These are phyloP conservation scores for Neurospora sp. DNA, from an alignment of 495 filamentous ascomycete genomes.

Conservation along the genomic window DNA sequence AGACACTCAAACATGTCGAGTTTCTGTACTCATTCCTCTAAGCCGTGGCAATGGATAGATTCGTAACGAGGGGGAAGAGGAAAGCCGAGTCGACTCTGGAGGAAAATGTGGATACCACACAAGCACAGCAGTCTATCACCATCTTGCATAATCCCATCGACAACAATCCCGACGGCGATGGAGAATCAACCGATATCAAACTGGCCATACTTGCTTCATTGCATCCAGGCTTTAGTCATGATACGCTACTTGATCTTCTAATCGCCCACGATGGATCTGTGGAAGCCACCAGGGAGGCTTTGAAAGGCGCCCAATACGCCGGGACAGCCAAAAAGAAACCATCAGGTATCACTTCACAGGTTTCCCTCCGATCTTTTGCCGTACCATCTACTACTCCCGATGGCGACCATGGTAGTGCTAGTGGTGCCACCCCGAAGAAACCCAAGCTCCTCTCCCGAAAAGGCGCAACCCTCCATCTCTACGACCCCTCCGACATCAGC, in stretches of 20 bases:
- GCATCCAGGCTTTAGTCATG: conserved; percentile 50
- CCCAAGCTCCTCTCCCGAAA: conserved; percentile 53
- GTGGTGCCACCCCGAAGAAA: conserved; percentile 26
- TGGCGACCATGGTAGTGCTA: conserved; percentile 8
- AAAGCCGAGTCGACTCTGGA: conserved; percentile 16
- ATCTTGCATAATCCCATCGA: background rate
- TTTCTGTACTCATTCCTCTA: background rate
- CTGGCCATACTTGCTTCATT: conserved; percentile 75
- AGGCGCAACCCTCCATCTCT: conserved; percentile 75
- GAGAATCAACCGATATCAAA: conserved; percentile 83
- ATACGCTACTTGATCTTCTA: conserved; percentile 65
- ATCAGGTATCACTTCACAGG: conserved; percentile 36
- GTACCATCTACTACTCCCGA: conserved; percentile 18
- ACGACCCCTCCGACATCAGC: conserved; percentile 65
- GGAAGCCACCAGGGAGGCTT: conserved; percentile 43
- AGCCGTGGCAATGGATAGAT: conserved; percentile 30
- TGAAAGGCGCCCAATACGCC: conserved; percentile 23
- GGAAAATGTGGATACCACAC: background rate
- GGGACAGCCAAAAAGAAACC: conserved; percentile 16
- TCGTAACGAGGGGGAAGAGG: conserved; percentile 34
- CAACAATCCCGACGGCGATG: conserved; percentile 11
- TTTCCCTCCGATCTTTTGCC: conserved; percentile 47
- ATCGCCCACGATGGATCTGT: conserved; percentile 71
- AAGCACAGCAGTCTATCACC: background rate
- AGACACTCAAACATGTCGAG: background rate